Evolutionary conservation across 2,329 filamentous ascomycete genomes (phyloP), one percentile per base, ranked within the genome.

Genomic region (Hypoxylon sp.): DNA sequence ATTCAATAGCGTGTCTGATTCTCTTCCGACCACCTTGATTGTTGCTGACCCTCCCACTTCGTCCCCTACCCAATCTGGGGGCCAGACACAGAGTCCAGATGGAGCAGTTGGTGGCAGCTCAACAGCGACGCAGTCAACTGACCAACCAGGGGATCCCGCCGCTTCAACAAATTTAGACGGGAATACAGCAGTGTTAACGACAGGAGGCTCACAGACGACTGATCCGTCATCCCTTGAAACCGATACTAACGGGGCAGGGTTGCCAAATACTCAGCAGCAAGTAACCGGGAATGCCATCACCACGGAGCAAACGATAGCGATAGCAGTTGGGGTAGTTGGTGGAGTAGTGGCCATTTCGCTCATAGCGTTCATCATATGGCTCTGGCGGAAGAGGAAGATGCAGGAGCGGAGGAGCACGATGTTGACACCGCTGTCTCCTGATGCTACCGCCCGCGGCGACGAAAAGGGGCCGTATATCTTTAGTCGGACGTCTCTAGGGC

Each of bases 281-380:
- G 70, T 65, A 61, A 74, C 18, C 55, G 74, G 68, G 22, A 72
- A 65, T 51, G 70, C 66, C 20, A 71, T 70, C 52, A 75, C 72
- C 24, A 75, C 73, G 1, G 69, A 74, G 26, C 79, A 76, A 5
- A 80, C 80, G 0, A 75, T 80, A 24, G 81, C 81, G 4, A 79
- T 88, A 44, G 83, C 83, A 0, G 85, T 83, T 8, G 82, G 84
- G 38, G 81, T 86, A 2, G 74, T 86, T 3, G 85, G 85, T 26
- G 81, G 81, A 3, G 72, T 85, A 1, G 80, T 82, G 0, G 76
- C 80, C n/a, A 67, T 84, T 33, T 79, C 79, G 2, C 61, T 87
- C 14, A 69, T 85, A 20, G 80, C 77, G 0, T 79, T 87, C 40
- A 65, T 86, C 2, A 68, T 85, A 8, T 88, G 84, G 84, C 79